These are phyloP conservation scores for Prosopis cineraria DNA, from an alignment of 306 rosid species.

Conservation along the genomic window DNA sequence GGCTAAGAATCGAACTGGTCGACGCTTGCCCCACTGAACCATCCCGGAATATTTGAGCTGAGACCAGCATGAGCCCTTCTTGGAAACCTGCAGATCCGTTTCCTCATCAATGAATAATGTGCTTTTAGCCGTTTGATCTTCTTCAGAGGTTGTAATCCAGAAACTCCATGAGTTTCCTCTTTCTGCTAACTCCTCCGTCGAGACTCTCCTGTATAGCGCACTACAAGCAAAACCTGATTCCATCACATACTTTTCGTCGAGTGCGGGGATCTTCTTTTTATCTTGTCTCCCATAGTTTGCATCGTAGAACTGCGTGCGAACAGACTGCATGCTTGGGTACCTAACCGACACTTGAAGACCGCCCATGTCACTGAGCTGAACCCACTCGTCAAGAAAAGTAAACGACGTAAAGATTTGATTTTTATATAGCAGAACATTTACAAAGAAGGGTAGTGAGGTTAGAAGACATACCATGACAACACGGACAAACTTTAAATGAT, in stretches of 20 bases:
- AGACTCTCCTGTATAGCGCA: conserved; percentile 56
- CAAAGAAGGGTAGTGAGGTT: not conserved
- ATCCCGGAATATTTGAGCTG: conserved; percentile 63
- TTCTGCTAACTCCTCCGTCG: conserved; percentile 47
- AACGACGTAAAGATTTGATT: not conserved
- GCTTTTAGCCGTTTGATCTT: conserved; percentile 11
- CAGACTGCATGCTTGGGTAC: conserved; percentile 73
- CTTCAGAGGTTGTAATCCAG: conserved; percentile 53
- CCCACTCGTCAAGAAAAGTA: not conserved
- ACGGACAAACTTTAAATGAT: conserved; percentile 57
- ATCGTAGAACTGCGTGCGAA: conserved; percentile 54
- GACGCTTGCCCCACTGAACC: conserved; percentile 81
- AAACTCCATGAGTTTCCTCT: conserved; percentile 60
- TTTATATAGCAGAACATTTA: not conserved
- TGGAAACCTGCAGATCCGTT: conserved; percentile 37
- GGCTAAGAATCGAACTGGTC: conserved; percentile 66
- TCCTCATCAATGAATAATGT: conserved; percentile 35
- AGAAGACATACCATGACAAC: conserved; percentile 63
- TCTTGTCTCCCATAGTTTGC: conserved; percentile 36
- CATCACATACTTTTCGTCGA: conserved; percentile 66
- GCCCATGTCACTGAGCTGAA: conserved; percentile 63
- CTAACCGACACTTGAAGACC: conserved; percentile 53
- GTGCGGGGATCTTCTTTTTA: conserved; percentile 59
- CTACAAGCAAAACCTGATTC: conserved; percentile 50
- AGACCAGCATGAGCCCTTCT: conserved; percentile 68